Evolutionary conservation across 129 eudicot species (phyloP).

Genomic region (sunflower (Helianthus annuus)): HanXRQr2.0-SUNRISE NC_035448.2:136545105-136545604

Average conservation of each 20-base stretch:
- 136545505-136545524: slow-evolving; percentile 83
- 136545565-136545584: background rate
- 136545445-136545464: slow-evolving; percentile 55
- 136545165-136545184: slow-evolving; percentile 82
- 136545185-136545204: slow-evolving; percentile 36
- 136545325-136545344: too few species aligned
- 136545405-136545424: slow-evolving; percentile 79
- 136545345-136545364: too few species aligned
- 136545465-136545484: slow-evolving; percentile 70
- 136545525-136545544: slow-evolving; percentile 89
- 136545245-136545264: background rate
- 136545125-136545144: background rate
- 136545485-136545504: slow-evolving; percentile 81
- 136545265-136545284: too few species aligned
- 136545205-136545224: background rate
- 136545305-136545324: too few species aligned
- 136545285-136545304: too few species aligned
- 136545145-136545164: slow-evolving; percentile 72
- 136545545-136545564: slow-evolving; percentile 67
- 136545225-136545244: background rate
- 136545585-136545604: background rate
- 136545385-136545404: background rate
- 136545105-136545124: background rate
- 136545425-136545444: slow-evolving; percentile 95
- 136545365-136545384: background rate